A percentile compares a stretch with the other conserved stretches of the same genome.
Evolutionary conservation across 2,329 filamentous ascomycete species (phyloP).

Genomic region (Clonostachys byssicola): DNA sequence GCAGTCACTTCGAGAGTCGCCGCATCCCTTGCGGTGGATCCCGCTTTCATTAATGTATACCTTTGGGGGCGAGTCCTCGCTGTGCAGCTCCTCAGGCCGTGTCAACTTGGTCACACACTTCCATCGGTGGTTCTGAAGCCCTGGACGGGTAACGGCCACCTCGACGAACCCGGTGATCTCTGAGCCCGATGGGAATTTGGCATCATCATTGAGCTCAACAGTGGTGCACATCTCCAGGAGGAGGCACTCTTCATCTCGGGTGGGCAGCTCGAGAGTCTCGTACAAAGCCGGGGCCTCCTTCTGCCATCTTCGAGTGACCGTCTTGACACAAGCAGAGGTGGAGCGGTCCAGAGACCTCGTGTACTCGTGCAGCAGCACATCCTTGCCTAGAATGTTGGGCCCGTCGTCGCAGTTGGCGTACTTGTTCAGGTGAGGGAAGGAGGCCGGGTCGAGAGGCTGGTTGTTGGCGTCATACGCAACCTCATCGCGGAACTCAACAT

Average conservation of each 20-base stretch:
- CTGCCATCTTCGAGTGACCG: constrained; percentile 52
- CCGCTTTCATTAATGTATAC: constrained; percentile 46
- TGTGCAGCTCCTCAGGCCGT: constrained; percentile 50
- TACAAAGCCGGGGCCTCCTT: constrained; percentile 52
- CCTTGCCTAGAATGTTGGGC: constrained; percentile 44
- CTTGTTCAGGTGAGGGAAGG: constrained; percentile 53
- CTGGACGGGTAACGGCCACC: constrained; percentile 49
- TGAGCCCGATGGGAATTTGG: constrained; percentile 53
- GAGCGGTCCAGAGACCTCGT: constrained; percentile 48
- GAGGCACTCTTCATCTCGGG: constrained; percentile 46
- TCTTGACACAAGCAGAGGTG: constrained; percentile 50
- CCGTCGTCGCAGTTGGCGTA: constrained; percentile 47
- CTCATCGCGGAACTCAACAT: constrained; percentile 46
- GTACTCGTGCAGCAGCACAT: constrained; percentile 55
- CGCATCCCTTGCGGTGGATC: constrained; percentile 50
- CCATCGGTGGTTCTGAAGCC: constrained; percentile 53
- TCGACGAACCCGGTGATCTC: constrained; percentile 57
- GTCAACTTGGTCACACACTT: constrained; percentile 55
- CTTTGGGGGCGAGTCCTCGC: constrained; percentile 12
- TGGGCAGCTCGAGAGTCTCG: constrained; percentile 42
- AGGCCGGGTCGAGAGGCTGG: constrained; percentile 32
- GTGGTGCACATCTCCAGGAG: constrained; percentile 60
- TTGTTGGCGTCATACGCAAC: constrained; percentile 38
- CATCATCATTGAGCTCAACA: constrained; percentile 52
- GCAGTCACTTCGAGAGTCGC: constrained; percentile 38